Base-by-base conservation (phyloP, 2,329 filamentous ascomycete species). In the Neofusicoccum parvum region DNA sequence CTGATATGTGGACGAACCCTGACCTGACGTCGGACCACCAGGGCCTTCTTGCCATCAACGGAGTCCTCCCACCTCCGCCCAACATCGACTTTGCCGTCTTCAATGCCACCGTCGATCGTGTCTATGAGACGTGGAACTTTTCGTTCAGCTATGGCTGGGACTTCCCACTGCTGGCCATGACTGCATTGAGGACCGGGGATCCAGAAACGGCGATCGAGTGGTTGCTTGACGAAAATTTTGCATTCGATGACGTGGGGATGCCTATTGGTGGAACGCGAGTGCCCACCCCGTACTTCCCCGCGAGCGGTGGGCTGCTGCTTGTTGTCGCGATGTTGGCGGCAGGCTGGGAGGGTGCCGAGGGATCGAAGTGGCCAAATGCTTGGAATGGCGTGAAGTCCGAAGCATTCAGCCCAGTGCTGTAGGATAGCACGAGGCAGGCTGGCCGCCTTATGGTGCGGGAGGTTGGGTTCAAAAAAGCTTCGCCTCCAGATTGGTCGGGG, bases 271-370 rank as follows among this genome's bases (percentile, higher is more conserved):
- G 83, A 0, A 75, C 78, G 4, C 77, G 82, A 48, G 85, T 86
- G 9, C 79, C 85, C 1, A 87, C 85, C 34, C 86, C 85, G 10
- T 87, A 87, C 72, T 86, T 87, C 65, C 85, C 85, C 0, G 81
- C 80, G 20, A 79, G 80, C 41, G 79, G 82, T 2, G 79, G 79
- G 1, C 74, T 87, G 66, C 68, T 87, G 69, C 71, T 85, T 37
- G 83, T 83, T 0, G 76, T 84, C 65, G 85, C 82, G 2, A 86
- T 87, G 83, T 82, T 87, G 81, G 82, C 83, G 11, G 84, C 83
- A 1, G 85, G 74, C 1, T 87, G 85, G 85, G 84, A 86, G 69
- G 82, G 79, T 1, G 72, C 71, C 53, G 77, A 79, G n/a, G 82
- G 78, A 7, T 67, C 72, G 39, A 78, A 84, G 58, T 86, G 84